Percentiles rank a stretch among this genome's conserved stretches.
These are phyloP conservation scores for Athelia sp. DNA, from an alignment of 1,284 basidiomycete genomes.

Conservation along the genomic window DNA sequence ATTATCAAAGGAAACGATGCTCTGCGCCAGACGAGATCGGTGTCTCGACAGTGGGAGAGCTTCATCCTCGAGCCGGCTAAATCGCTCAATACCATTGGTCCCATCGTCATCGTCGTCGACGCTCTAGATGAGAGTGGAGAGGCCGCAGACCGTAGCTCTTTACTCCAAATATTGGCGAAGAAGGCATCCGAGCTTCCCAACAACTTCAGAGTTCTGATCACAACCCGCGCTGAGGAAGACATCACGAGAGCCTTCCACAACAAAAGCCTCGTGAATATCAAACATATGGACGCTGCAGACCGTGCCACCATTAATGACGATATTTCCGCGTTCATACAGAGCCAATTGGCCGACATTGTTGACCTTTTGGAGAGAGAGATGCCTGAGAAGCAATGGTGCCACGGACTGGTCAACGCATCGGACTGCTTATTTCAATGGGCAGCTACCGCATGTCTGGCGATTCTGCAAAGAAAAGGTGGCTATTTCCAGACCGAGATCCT, in stretches of 20 bases:
- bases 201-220: slow-evolving; percentile 25
- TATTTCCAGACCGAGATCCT: no score
- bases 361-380: no score
- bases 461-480: no score
- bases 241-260: slow-evolving; percentile 11
- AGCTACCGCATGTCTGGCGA: slow-evolving; percentile 18
- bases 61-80: slow-evolving; percentile 17
- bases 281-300: no score
- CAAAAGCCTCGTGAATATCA: not conserved
- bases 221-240: slow-evolving; percentile 19
- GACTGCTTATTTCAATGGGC: slow-evolving; percentile 27
- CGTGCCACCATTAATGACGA: no score
- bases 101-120: slow-evolving; percentile 31
- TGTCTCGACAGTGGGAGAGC: slow-evolving; percentile 16
- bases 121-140: slow-evolving; percentile 27
- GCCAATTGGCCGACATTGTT: no score
- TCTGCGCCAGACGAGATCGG: not conserved
- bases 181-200: slow-evolving; percentile 14
- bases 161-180: no score
- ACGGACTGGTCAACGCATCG: slow-evolving; percentile 11
- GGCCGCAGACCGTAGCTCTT: no score
- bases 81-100: slow-evolving; percentile 13
- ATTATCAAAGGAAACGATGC: slow-evolving; percentile 7
- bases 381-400: slow-evolving; percentile 2
- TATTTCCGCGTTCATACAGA: no score